phyloP scores from a whole-genome alignment of 2,329 filamentous ascomycete species.

The Trichoderma citrinoviride region DNA sequence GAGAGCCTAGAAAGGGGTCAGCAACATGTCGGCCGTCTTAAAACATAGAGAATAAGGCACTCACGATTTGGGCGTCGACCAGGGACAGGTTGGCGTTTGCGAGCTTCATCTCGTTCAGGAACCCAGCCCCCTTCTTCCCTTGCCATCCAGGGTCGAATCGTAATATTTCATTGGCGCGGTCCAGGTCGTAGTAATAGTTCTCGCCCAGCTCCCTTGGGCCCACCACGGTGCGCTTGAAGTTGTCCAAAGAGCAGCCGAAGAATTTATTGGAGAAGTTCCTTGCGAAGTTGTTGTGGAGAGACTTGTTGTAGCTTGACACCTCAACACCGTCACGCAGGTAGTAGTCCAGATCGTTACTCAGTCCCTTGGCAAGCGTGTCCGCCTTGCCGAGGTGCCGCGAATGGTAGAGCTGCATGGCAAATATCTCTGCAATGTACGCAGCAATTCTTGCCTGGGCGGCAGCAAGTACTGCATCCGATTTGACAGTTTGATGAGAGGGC shows the following conservation, averaged over 20 bases:
- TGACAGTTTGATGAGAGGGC: slow-evolving; percentile 50
- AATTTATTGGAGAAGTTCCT: slow-evolving; percentile 82
- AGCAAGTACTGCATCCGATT: slow-evolving; percentile 54
- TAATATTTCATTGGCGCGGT: slow-evolving; percentile 72
- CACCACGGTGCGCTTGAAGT: slow-evolving; percentile 75
- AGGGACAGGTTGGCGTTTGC: slow-evolving; percentile 90
- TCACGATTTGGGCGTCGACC: slow-evolving; percentile 85
- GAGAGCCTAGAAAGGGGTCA: slow-evolving; percentile 55
- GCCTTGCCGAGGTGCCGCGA: slow-evolving; percentile 72
- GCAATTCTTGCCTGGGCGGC: slow-evolving; percentile 69
- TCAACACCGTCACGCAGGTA: slow-evolving; percentile 74
- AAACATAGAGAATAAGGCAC: slow-evolving; percentile 28
- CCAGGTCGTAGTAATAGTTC: slow-evolving; percentile 81
- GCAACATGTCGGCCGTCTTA: not conserved
- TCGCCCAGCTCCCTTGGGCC: slow-evolving; percentile 64
- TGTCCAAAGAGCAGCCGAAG: slow-evolving; percentile 66
- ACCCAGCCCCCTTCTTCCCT: slow-evolving; percentile 66
- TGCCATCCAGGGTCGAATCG: slow-evolving; percentile 75
- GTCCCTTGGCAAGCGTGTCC: slow-evolving; percentile 62
- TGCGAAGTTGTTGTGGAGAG: slow-evolving; percentile 79
- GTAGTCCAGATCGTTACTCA: slow-evolving; percentile 75
- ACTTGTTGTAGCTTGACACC: slow-evolving; percentile 81
- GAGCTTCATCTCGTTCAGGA: slow-evolving; percentile 75
- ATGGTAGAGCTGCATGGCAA: slow-evolving; percentile 88
- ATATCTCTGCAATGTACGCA: slow-evolving; percentile 79